phyloP scores from a whole-genome alignment of 257 asterid genomes.

The Solanum pinnatisectum region DNA sequence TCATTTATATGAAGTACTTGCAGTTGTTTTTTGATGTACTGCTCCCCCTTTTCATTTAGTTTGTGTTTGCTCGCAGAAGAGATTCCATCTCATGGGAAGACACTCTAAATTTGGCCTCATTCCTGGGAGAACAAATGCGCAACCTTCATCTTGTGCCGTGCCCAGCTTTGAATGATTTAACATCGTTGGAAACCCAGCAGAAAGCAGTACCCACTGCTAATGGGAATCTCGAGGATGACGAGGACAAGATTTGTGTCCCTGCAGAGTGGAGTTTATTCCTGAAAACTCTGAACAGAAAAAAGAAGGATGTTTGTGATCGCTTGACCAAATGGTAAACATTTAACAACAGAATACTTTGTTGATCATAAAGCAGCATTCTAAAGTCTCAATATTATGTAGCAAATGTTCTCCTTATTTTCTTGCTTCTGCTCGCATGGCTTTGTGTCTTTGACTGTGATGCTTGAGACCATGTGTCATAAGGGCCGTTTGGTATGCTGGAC shows the following conservation, averaged over 20 bases:
- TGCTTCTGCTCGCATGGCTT: neutral
- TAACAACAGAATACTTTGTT: neutral
- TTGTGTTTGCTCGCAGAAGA: slow-evolving; percentile 55
- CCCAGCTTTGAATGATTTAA: slow-evolving; percentile 29
- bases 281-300: slow-evolving; percentile 53
- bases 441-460: neutral
- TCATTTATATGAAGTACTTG: neutral
- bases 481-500: neutral
- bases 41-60: neutral
- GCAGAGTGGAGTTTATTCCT: slow-evolving; percentile 47
- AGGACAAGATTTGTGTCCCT: slow-evolving; percentile 27
- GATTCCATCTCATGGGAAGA: slow-evolving; percentile 59
- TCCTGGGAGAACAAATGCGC: slow-evolving; percentile 85
- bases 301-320: slow-evolving; percentile 42
- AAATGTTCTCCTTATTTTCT: neutral
- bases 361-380: neutral
- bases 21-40: slow-evolving; percentile 3
- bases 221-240: slow-evolving; percentile 23
- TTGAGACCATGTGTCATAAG: neutral
- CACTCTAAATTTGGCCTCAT: slow-evolving; percentile 55
- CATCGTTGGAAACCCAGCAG: slow-evolving; percentile 20
- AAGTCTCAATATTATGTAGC: neutral
- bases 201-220: slow-evolving; percentile 23
- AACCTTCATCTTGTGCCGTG: slow-evolving; percentile 67
- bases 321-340: slow-evolving; percentile 66